Evolutionary conservation across 2,329 filamentous ascomycete species (phyloP).

Genomic region (Nannizziopsis arthrosporioides): DNA sequence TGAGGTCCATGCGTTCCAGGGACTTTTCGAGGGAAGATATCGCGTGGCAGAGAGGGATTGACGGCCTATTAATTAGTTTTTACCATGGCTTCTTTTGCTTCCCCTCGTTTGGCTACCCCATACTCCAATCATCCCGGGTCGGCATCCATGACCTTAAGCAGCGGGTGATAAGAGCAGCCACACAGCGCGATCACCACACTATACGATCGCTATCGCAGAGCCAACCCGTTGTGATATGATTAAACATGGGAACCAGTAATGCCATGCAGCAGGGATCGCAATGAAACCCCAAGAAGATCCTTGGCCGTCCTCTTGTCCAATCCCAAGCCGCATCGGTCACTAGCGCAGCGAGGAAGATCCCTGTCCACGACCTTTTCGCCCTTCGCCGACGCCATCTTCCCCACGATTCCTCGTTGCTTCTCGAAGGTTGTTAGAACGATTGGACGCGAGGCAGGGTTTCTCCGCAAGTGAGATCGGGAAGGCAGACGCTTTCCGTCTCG

Average conservation of each 20-base stretch:
- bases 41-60: constrained; percentile 10
- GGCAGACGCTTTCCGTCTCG: not conserved
- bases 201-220: not conserved
- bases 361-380: not conserved
- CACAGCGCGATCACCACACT: constrained; percentile 2
- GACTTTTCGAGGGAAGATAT: not conserved
- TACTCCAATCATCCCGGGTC: not conserved
- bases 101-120: not conserved
- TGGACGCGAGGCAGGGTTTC: not conserved
- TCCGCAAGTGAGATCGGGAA: not conserved
- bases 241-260: constrained; percentile 3
- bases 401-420: constrained; percentile 8
- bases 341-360: constrained; percentile 7
- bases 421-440: constrained; percentile 6
- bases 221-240: not conserved
- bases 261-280: constrained; percentile 4
- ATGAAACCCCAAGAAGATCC: constrained; percentile 5
- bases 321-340: not conserved
- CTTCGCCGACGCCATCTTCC: constrained; percentile 2
- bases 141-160: constrained; percentile 1
- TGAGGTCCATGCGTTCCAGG: not conserved
- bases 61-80: not conserved
- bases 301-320: constrained; percentile 4
- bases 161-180: not conserved
- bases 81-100: not conserved